Conservation (phyloP, 169 alveolate species). For the Cryptosporidium baileyi region DNA sequence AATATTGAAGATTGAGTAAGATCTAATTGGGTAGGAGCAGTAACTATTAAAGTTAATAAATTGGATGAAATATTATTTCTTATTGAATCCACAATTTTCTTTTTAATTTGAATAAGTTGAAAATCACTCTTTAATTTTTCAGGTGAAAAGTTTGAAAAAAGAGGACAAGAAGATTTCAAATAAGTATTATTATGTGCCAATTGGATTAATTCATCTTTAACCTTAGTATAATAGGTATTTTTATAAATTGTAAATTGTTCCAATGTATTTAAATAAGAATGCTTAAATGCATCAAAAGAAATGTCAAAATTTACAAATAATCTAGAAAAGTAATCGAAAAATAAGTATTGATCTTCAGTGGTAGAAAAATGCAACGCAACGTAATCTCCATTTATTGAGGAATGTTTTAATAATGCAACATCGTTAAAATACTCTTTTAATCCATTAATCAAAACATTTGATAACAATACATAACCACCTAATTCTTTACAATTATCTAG, state of each 20-base stretch:
- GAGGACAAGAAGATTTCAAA: slow-evolving; percentile 4
- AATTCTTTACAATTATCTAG: slow-evolving; percentile 12
- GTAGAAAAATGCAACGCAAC: slow-evolving; percentile 2
- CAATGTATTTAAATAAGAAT: background rate
- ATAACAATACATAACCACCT: slow-evolving; percentile 16
- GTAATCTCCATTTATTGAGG: background rate
- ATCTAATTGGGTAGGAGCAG: background rate
- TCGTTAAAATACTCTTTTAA: slow-evolving; percentile 9
- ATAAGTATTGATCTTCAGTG: background rate
- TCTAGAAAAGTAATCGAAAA: slow-evolving; percentile 3
- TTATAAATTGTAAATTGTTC: background rate
- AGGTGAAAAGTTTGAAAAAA: background rate
- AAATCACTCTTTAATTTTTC: background rate
- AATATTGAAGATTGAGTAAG: background rate
- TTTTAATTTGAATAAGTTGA: background rate
- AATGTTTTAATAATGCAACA: background rate
- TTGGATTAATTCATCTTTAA: background rate
- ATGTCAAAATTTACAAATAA: slow-evolving; percentile 20
- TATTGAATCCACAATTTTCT: background rate
- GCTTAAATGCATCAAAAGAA: slow-evolving; percentile 4
- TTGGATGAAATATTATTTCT: slow-evolving; percentile 36
- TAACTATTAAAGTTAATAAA: slow-evolving; percentile 11
- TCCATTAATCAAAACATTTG: slow-evolving; percentile 26
- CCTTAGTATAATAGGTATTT: slow-evolving; percentile 5
- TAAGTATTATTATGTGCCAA: slow-evolving; percentile 38